These are phyloP conservation scores for Geranium brycei DNA, from an alignment of 345 rosid species.

Conservation along the genomic window DNA sequence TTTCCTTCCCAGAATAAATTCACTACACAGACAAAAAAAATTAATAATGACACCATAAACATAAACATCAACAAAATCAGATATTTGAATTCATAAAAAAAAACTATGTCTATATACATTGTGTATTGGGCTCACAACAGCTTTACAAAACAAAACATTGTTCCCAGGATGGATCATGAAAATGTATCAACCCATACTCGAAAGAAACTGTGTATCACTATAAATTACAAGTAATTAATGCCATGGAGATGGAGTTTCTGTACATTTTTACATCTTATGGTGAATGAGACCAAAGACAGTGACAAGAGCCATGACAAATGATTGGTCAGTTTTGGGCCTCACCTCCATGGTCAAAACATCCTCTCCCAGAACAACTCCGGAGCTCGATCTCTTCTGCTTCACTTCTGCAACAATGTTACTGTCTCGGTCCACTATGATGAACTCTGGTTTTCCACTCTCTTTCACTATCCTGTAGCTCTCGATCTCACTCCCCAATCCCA, in stretches of 20 bases:
- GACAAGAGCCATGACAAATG: neutral
- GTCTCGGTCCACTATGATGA: neutral
- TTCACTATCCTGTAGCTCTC: neutral
- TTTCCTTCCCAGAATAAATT: neutral
- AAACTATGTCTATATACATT: too few species aligned
- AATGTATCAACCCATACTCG: neutral
- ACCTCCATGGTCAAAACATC: neutral
- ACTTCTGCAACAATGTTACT: neutral
- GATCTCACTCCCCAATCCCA: neutral
- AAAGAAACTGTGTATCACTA: too few species aligned
- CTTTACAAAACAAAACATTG: neutral
- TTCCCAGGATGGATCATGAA: neutral
- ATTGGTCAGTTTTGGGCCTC: neutral
- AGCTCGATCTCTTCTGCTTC: neutral
- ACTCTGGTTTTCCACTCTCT: neutral
- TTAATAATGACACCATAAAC: neutral
- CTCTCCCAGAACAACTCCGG: constrained; percentile 1
- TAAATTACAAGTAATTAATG: too few species aligned
- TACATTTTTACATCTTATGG: neutral
- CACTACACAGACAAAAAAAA: neutral
- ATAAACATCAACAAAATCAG: neutral
- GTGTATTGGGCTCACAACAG: too few species aligned
- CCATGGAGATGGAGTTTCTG: neutral
- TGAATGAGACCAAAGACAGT: neutral
- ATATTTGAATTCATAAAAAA: neutral